phyloP scores from a whole-genome alignment of 148 eudicot genomes.

The Vaccinium darrowii region DNA sequence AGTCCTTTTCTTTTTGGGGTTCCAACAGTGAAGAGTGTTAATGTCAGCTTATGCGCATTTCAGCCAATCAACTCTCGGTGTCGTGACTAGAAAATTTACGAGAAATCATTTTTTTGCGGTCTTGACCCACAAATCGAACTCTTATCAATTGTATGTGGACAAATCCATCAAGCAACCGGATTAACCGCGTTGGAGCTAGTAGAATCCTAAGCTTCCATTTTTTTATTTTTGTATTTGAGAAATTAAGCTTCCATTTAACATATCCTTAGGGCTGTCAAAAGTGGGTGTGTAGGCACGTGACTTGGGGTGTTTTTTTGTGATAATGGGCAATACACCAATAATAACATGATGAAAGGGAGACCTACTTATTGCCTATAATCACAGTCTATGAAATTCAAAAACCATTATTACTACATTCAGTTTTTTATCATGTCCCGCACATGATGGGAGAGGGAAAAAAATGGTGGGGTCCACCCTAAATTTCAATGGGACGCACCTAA shows the following conservation, averaged over 20 bases:
- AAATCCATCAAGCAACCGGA: too few relatives aligned
- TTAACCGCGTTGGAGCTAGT: too few relatives aligned
- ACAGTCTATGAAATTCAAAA: neutral
- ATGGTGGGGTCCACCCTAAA: neutral
- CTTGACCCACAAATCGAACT: too few relatives aligned
- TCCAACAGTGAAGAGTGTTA: too few relatives aligned
- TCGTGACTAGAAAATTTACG: too few relatives aligned
- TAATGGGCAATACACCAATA: slow-evolving; percentile 7
- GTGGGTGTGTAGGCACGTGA: slow-evolving; percentile 14
- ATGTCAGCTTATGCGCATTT: too few relatives aligned
- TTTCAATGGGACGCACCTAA: neutral
- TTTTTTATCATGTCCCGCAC: slow-evolving; percentile 6
- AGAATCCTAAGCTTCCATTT: neutral
- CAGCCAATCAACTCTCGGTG: too few relatives aligned
- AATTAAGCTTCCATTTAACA: slow-evolving; percentile 3
- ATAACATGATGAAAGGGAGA: slow-evolving; percentile 3
- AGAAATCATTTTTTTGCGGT: too few relatives aligned
- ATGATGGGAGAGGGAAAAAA: neutral
- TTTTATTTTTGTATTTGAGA: too few relatives aligned
- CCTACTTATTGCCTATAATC: slow-evolving; percentile 6
- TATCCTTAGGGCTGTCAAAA: slow-evolving; percentile 1
- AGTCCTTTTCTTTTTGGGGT: neutral
- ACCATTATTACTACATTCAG: neutral
- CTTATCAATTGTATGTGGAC: too few relatives aligned
- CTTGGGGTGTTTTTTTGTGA: neutral